Conservation (phyloP, 2,329 filamentous ascomycete genomes). For the Fusarium sp. region DNA sequence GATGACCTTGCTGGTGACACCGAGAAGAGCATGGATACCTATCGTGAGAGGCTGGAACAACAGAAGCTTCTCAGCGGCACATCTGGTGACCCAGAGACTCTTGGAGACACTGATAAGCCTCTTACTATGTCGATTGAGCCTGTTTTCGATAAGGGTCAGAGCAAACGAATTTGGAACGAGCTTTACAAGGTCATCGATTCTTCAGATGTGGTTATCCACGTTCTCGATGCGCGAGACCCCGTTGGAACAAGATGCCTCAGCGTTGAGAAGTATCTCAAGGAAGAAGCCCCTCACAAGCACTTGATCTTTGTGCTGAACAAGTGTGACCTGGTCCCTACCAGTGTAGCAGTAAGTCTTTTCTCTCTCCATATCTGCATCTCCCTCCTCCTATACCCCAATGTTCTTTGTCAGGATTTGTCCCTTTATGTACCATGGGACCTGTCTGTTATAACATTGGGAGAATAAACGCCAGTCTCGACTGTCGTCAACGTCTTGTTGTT, state of each 20-base stretch:
- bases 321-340: constrained; percentile 86
- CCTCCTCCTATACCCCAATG: constrained; percentile 66
- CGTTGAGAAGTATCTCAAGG: constrained; percentile 86
- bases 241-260: constrained; percentile 85
- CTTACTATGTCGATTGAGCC: constrained; percentile 77
- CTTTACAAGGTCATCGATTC: constrained; percentile 95
- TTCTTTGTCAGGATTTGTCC: constrained; percentile 85
- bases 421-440: constrained; percentile 77
- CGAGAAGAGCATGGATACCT: constrained; percentile 82
- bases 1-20: constrained; percentile 84
- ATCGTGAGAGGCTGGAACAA: constrained; percentile 83
- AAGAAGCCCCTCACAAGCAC: constrained; percentile 97
- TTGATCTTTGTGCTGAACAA: constrained; percentile 64
- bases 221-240: constrained; percentile 89
- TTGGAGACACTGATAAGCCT: constrained; percentile 54
- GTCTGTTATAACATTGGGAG: constrained; percentile 99
- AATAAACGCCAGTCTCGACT: constrained; percentile 70
- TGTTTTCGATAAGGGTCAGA: constrained; percentile 94
- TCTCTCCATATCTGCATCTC: constrained; percentile 46
- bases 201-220: constrained; percentile 95
- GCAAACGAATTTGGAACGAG: constrained; percentile 97
- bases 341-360: constrained; percentile 85
- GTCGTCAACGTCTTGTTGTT: constrained; percentile 49
- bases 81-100: constrained; percentile 65
- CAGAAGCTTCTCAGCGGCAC: constrained; percentile 79